These are phyloP conservation scores for Rhynchospora pubera DNA, from an alignment of 176 grass and related monocot genomes.

Conservation along the genomic window DNA sequence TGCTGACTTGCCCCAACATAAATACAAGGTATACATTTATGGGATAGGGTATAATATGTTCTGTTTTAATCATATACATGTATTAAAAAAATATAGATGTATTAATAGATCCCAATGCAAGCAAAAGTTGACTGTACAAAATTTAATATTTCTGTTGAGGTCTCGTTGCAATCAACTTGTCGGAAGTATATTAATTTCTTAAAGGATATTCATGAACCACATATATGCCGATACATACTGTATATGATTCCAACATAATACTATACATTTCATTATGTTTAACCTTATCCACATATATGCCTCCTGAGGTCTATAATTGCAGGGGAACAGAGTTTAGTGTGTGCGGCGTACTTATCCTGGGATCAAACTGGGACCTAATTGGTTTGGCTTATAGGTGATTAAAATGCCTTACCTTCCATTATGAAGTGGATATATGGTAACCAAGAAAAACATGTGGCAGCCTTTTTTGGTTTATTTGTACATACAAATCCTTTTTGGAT, in stretches of 20 bases:
- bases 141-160: constrained; percentile 7
- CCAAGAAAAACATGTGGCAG: background rate
- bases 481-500: background rate
- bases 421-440: background rate
- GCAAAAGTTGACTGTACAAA: constrained; percentile 13
- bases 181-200: constrained; percentile 3
- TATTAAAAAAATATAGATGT: background rate
- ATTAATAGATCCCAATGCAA: constrained; percentile 9
- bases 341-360: background rate
- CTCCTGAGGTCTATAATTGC: background rate
- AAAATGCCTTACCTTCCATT: background rate
- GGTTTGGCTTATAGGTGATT: background rate
- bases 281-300: constrained; percentile 16
- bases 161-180: constrained; percentile 25
- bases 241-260: background rate
- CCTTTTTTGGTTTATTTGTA: background rate
- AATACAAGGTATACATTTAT: constrained; percentile 17
- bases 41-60: background rate
- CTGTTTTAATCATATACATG: background rate
- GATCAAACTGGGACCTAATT: background rate
- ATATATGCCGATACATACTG: background rate
- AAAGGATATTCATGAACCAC: constrained; percentile 1
- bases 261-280: constrained; percentile 1
- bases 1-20: background rate
- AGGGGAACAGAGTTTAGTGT: background rate